Evolutionary conservation across 2,329 filamentous ascomycete species (phyloP).

Genomic region (Colletotrichum scovillei): DNA sequence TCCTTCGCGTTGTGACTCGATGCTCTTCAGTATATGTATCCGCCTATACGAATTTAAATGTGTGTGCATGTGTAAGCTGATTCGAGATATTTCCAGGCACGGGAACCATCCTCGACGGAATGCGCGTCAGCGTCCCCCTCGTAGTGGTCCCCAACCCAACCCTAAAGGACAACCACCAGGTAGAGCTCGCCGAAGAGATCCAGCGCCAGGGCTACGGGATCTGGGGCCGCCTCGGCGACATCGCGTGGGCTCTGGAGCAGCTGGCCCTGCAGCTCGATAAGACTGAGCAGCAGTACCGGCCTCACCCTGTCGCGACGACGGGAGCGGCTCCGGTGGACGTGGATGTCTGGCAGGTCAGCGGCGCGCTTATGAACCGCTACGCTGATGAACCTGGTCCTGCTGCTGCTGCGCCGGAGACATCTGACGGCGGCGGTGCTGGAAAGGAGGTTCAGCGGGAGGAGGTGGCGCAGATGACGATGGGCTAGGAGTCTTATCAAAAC

Average conservation of each 20-base stretch:
- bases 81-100: conserved; percentile 70
- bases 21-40: neutral
- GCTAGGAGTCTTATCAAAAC: conserved; percentile 43
- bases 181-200: conserved; percentile 84
- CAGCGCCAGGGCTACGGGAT: conserved; percentile 80
- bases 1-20: neutral
- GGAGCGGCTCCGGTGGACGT: neutral
- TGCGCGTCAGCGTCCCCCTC: conserved; percentile 79
- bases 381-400: neutral
- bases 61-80: neutral
- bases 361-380: conserved; percentile 32
- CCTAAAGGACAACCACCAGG: conserved; percentile 91
- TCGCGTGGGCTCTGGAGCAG: conserved; percentile 35
- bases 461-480: conserved; percentile 50
- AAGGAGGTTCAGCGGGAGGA: conserved; percentile 50
- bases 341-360: conserved; percentile 33
- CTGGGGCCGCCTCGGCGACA: conserved; percentile 35
- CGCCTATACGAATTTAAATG: too few species aligned
- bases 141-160: conserved; percentile 88
- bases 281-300: conserved; percentile 26
- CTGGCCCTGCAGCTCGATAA: conserved; percentile 28
- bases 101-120: conserved; percentile 86
- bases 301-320: conserved; percentile 14
- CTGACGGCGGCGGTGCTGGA: neutral
- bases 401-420: neutral